Conservation (phyloP, 2,329 filamentous ascomycete genomes). For the Pseudocercospora fuligena region DNA sequence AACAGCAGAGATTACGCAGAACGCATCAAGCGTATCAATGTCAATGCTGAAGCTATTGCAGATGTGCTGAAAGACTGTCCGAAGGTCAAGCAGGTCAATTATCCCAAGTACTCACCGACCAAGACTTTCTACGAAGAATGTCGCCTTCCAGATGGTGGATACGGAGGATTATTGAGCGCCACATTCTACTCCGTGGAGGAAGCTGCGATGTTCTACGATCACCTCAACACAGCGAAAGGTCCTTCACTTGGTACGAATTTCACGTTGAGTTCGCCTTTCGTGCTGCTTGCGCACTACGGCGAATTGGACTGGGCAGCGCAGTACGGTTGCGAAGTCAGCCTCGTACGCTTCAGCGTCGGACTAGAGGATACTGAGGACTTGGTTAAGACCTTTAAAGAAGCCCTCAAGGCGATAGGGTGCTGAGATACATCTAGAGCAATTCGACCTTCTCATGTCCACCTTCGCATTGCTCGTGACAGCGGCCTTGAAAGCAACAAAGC, state of each 20-base stretch:
- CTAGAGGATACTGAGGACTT: slow-evolving; percentile 77
- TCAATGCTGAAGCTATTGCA: slow-evolving; percentile 82
- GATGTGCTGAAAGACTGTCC: slow-evolving; percentile 67
- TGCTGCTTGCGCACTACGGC: slow-evolving; percentile 85
- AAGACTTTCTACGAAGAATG: slow-evolving; percentile 77
- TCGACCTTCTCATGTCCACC: neutral
- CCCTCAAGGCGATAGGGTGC: neutral
- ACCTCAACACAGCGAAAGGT: slow-evolving; percentile 85
- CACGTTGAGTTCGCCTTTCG: slow-evolving; percentile 86
- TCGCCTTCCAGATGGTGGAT: slow-evolving; percentile 70
- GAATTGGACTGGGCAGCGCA: slow-evolving; percentile 89
- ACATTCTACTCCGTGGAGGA: slow-evolving; percentile 74
- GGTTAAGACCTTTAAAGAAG: slow-evolving; percentile 59
- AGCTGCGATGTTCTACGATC: slow-evolving; percentile 82
- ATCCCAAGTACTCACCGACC: slow-evolving; percentile 79
- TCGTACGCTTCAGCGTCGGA: slow-evolving; percentile 88
- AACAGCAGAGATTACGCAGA: slow-evolving; percentile 91
- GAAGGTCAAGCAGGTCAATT: slow-evolving; percentile 78
- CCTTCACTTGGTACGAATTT: slow-evolving; percentile 97
- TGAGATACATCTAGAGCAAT: neutral
- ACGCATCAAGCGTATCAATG: slow-evolving; percentile 82
- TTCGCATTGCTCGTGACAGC: neutral
- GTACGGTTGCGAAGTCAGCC: slow-evolving; percentile 78
- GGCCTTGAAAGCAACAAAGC: neutral
- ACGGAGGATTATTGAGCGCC: slow-evolving; percentile 86